Conservation (phyloP, 768 basidiomycete species). For the Hemileccinum impolitum region DNA sequence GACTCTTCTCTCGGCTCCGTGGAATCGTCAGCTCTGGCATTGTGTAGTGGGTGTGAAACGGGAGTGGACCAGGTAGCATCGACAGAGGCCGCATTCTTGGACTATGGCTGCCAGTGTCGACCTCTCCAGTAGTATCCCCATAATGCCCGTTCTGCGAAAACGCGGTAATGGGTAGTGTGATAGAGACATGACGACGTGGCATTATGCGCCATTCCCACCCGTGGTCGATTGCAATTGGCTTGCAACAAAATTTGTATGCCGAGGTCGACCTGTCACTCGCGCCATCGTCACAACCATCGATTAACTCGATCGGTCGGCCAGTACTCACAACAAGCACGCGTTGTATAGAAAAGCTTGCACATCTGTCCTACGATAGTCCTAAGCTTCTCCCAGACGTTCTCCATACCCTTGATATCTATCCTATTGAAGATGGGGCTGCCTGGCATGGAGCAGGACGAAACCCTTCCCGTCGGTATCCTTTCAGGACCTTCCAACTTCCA, state of each 20-base stretch:
- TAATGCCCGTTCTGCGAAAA: not conserved
- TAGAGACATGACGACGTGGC: conserved; percentile 12
- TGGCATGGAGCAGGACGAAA: too few relatives aligned
- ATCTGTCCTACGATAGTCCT: too few relatives aligned
- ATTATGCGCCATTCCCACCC: conserved; percentile 18
- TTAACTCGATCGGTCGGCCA: conserved; percentile 3
- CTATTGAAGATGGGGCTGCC: too few relatives aligned
- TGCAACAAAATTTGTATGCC: conserved; percentile 11
- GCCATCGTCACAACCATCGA: conserved; percentile 20
- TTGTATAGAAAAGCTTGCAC: too few relatives aligned
- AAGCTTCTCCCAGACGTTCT: too few relatives aligned
- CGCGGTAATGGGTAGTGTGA: conserved; percentile 13
- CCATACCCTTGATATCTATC: too few relatives aligned
- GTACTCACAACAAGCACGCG: too few relatives aligned
- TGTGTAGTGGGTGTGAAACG: not conserved
- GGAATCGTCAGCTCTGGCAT: not conserved
- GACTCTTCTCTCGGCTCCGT: too few relatives aligned
- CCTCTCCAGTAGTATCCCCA: not conserved
- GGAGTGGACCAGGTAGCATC: not conserved
- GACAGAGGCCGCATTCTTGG: not conserved
- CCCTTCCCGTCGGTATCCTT: too few relatives aligned
- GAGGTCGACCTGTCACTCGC: conserved; percentile 9
- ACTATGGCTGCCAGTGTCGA: not conserved
- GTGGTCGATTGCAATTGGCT: conserved; percentile 18
- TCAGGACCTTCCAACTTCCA: too few relatives aligned